Percentiles rank a stretch among this genome's conserved stretches.
phyloP scores from a whole-genome alignment of 805 yeast species.

The Metschnikowia baotianmanensis region DNA sequence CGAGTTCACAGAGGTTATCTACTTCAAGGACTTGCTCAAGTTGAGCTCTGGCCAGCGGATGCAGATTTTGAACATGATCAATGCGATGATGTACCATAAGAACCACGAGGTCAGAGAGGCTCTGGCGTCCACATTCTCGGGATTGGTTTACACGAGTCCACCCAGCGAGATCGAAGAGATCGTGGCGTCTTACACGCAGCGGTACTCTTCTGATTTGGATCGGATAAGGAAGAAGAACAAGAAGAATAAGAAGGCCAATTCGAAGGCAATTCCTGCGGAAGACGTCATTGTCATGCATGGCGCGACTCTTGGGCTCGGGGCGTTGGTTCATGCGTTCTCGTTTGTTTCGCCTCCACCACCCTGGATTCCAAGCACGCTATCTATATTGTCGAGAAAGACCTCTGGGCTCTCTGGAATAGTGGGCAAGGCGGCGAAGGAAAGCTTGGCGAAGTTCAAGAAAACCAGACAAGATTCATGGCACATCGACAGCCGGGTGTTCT shows the following conservation, averaged over 20 bases:
- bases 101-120: constrained; percentile 74
- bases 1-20: constrained; percentile 68
- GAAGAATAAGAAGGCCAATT: constrained; percentile 38
- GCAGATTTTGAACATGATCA: constrained; percentile 50
- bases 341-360: constrained; percentile 86
- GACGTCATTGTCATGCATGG: constrained; percentile 65
- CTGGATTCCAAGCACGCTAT: constrained; percentile 80
- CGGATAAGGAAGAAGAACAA: constrained; percentile 44
- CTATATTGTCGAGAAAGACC: constrained; percentile 67
- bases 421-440: constrained; percentile 80
- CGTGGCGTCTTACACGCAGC: constrained; percentile 38
- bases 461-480: constrained; percentile 96
- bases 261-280: constrained; percentile 36
- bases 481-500: constrained; percentile 73
- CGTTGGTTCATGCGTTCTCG: constrained; percentile 85
- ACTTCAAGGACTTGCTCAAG: constrained; percentile 62
- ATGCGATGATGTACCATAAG: constrained; percentile 52
- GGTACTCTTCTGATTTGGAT: constrained; percentile 30
- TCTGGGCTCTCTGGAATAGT: constrained; percentile 72
- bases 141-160: constrained; percentile 66
- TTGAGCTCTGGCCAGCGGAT: constrained; percentile 48
- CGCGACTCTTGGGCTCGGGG: constrained; percentile 84
- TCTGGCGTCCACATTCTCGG: constrained; percentile 73
- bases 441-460: constrained; percentile 81
- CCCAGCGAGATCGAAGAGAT: constrained; percentile 44